These are phyloP conservation scores for Kuraishia cidri DNA, from an alignment of 805 yeast genomes.

Conservation along the genomic window DNA sequence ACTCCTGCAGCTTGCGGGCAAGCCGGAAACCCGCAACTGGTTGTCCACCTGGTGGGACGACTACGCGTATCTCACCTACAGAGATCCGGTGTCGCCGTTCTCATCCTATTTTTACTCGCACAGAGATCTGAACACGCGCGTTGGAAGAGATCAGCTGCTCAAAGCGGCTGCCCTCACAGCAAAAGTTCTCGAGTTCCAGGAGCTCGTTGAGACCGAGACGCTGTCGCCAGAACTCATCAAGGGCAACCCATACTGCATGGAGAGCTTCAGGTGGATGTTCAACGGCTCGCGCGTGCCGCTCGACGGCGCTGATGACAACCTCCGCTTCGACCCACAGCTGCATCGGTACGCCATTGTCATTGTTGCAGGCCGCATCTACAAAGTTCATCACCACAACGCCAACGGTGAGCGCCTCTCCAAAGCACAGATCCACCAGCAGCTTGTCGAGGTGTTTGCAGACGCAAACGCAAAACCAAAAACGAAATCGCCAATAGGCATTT, in stretches of 20 bases:
- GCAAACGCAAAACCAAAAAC: slow-evolving; percentile 26
- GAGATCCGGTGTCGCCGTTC: slow-evolving; percentile 93
- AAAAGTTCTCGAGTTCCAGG: slow-evolving; percentile 61
- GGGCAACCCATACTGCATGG: slow-evolving; percentile 89
- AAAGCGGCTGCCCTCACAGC: slow-evolving; percentile 73
- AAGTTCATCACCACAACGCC: slow-evolving; percentile 50
- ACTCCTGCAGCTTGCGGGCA: slow-evolving; percentile 45
- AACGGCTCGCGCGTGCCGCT: slow-evolving; percentile 81
- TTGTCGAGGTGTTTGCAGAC: slow-evolving; percentile 35
- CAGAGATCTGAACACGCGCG: slow-evolving; percentile 48
- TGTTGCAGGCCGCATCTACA: slow-evolving; percentile 73
- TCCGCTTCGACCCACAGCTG: slow-evolving; percentile 27
- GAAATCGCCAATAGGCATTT: slow-evolving; percentile 60
- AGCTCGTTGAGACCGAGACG: slow-evolving; percentile 56
- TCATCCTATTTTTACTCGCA: slow-evolving; percentile 88
- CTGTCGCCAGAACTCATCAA: slow-evolving; percentile 75
- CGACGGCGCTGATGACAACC: slow-evolving; percentile 52
- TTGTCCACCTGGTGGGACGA: slow-evolving; percentile 89
- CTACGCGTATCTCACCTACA: slow-evolving; percentile 81
- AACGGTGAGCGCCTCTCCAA: slow-evolving; percentile 34
- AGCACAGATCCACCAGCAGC: slow-evolving; percentile 45
- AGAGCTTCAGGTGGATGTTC: slow-evolving; percentile 85
- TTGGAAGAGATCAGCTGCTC: slow-evolving; percentile 54
- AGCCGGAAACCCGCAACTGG: slow-evolving; percentile 70
- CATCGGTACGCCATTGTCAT: slow-evolving; percentile 68